These are phyloP conservation scores for Penicillium parvum DNA, from an alignment of 495 filamentous ascomycete species.

Conservation along the genomic window DNA sequence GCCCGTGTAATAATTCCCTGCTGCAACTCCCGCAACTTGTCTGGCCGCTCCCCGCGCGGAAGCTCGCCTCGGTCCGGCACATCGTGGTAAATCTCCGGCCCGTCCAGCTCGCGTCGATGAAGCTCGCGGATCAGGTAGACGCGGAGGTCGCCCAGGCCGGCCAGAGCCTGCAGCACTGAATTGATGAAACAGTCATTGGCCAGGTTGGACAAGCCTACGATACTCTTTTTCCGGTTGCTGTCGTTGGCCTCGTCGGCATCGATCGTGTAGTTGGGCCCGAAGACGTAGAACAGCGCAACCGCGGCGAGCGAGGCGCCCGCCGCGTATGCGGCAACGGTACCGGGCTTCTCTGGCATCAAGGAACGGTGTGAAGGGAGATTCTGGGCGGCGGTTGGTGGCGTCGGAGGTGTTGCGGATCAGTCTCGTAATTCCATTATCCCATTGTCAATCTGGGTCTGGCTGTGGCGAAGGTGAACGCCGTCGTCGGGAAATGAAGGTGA, in stretches of 20 bases:
- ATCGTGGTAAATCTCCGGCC: constrained; percentile 62
- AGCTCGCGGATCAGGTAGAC: constrained; percentile 85
- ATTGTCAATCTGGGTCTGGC: constrained; percentile 7
- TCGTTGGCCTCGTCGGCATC: constrained; percentile 66
- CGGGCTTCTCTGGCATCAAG: constrained; percentile 81
- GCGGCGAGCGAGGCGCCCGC: constrained; percentile 93
- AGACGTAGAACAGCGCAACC: constrained; percentile 94
- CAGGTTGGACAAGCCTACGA: constrained; percentile 83
- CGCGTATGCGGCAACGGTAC: constrained; percentile 87
- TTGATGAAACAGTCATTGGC: constrained; percentile 99
- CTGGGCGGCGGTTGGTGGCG: constrained; percentile 4
- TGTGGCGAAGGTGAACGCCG: constrained; percentile 1
- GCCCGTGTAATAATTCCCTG: constrained; percentile 78
- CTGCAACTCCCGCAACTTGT: constrained; percentile 71
- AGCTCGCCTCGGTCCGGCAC: constrained; percentile 46
- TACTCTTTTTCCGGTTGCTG: constrained; percentile 71
- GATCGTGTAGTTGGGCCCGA: constrained; percentile 90
- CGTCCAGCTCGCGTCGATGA: constrained; percentile 75
- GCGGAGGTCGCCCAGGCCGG: constrained; percentile 89
- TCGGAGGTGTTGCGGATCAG: constrained; percentile 12
- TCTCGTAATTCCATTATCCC: constrained; percentile 10
- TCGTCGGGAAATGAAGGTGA: neutral
- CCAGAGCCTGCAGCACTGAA: constrained; percentile 88
- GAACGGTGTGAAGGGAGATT: neutral
- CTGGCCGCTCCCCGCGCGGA: constrained; percentile 41